Conservation (phyloP, 306 rosid genomes). For the Medicago ruthenica region DNA sequence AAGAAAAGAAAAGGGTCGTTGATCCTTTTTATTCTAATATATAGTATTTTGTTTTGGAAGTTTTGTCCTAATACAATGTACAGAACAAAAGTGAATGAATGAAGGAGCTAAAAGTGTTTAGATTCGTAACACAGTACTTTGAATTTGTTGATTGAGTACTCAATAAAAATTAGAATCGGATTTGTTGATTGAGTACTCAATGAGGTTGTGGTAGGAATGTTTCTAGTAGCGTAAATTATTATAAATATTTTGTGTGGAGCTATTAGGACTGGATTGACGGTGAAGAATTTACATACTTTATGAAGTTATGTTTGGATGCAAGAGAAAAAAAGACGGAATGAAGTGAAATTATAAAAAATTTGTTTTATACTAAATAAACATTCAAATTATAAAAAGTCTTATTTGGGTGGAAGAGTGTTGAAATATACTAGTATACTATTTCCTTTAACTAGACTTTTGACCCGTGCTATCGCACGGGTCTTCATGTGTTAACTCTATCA, state of each 20-base stretch:
- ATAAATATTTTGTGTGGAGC: neutral
- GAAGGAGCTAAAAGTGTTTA: constrained; percentile 19
- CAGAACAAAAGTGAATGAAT: constrained; percentile 38
- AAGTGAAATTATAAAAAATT: no score
- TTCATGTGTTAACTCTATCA: no score
- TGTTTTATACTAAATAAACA: no score
- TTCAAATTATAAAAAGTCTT: no score
- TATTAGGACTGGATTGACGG: neutral
- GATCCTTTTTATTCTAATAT: neutral
- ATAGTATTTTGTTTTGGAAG: neutral
- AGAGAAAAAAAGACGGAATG: no score
- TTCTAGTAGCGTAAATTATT: neutral
- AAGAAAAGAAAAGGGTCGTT: neutral
- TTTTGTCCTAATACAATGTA: constrained; percentile 51
- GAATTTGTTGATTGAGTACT: neutral
- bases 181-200: constrained; percentile 7
- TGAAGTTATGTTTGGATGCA: no score
- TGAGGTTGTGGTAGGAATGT: neutral
- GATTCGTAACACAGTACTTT: neutral
- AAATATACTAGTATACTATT: no score
- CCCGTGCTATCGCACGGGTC: no score
- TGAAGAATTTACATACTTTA: neutral
- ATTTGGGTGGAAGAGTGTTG: no score
- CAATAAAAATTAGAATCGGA: constrained; percentile 5
- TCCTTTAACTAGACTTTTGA: no score